Percentiles rank a stretch among this genome's conserved stretches.
Conservation (phyloP, 116 monocot species). For the Cymodocea nodosa region DNA sequence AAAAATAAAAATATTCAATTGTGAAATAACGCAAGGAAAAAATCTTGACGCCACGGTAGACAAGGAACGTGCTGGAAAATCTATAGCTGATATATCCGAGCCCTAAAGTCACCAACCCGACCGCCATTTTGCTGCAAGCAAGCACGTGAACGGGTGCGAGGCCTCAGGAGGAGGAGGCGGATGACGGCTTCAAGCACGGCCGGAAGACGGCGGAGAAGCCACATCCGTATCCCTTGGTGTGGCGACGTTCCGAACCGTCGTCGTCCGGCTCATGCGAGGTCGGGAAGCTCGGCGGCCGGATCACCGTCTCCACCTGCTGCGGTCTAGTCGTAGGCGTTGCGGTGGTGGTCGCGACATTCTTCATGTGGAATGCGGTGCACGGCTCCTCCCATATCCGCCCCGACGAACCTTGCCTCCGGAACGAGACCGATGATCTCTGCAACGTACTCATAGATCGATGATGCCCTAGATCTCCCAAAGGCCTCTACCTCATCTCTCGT, state of each 20-base stretch:
- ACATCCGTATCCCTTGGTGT: neutral
- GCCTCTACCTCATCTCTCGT: slow-evolving; percentile 2
- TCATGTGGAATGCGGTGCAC: neutral
- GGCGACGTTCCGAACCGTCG: neutral
- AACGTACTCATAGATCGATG: slow-evolving; percentile 5
- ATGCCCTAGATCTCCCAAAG: neutral
- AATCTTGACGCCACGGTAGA: too few relatives aligned
- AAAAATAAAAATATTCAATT: too few relatives aligned
- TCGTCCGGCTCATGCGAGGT: too few relatives aligned
- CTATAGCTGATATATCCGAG: too few relatives aligned
- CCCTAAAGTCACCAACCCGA: too few relatives aligned
- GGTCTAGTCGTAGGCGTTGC: too few relatives aligned
- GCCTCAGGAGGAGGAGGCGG: neutral
- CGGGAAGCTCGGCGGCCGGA: too few relatives aligned
- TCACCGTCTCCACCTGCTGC: too few relatives aligned
- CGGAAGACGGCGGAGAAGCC: slow-evolving; percentile 3
- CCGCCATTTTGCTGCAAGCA: too few relatives aligned
- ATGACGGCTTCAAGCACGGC: slow-evolving; percentile 3
- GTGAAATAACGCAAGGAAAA: too few relatives aligned
- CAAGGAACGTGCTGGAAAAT: too few relatives aligned
- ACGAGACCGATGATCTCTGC: slow-evolving; percentile 45
- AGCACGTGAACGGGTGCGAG: too few relatives aligned
- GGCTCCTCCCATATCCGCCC: slow-evolving; percentile 37
- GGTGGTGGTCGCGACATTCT: neutral
- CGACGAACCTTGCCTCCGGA: slow-evolving; percentile 49